Base-by-base conservation (phyloP, 2,329 filamentous ascomycete genomes). In the Fusarium sambucinum region DNA sequence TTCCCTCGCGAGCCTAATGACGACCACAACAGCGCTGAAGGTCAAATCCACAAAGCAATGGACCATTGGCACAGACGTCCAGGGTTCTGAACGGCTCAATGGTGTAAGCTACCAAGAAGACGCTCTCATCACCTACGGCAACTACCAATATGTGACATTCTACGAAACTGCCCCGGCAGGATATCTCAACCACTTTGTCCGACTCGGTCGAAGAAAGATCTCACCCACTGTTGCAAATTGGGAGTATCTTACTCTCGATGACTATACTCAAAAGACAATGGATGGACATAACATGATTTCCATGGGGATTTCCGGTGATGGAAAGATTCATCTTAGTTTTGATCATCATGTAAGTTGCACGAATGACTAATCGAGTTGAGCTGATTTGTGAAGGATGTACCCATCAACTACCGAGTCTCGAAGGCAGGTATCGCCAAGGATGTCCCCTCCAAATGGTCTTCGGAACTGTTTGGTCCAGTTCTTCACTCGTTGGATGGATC, bases 21-120 rank as follows among this genome's bases (percentile, higher is more conserved):
- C 40, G 17, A 35, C 38, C 5, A 41, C 37, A 11, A 51, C 62
- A 17, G 50, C 62, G 8, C 11, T 67, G 4, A 54, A 29, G 5
- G 9, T 70, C 6, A 69, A 69, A 6, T 69, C 66, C 23, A 59
- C 46, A 6, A 53, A 51, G 4, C 54, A 63, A 1, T 69, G 66
- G 66, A 67, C 38, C 4, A n/a, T 69, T 1, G 66, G 62, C 5
- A 69, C 66, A 12, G 66, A 69, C 17, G 45, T 69, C 1, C 47
- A 69, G 37, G 66, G 66, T 4, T 61, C 66, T 1, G 32, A 69
- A 3, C 45, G 66, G 25, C 66, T 69, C 25, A 69, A 69, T 6
- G 66, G 66, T 5, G 66, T 69, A 4, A 69, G 66, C 33, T 69
- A 69, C 6, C 66, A 69, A 16, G 66, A 69, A 41, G 66, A 69